A percentile compares a stretch with the other conserved stretches of the same genome.
Conservation (phyloP, 371 early-diverging fungal species). For the Lichtheimia ramosa region DNA sequence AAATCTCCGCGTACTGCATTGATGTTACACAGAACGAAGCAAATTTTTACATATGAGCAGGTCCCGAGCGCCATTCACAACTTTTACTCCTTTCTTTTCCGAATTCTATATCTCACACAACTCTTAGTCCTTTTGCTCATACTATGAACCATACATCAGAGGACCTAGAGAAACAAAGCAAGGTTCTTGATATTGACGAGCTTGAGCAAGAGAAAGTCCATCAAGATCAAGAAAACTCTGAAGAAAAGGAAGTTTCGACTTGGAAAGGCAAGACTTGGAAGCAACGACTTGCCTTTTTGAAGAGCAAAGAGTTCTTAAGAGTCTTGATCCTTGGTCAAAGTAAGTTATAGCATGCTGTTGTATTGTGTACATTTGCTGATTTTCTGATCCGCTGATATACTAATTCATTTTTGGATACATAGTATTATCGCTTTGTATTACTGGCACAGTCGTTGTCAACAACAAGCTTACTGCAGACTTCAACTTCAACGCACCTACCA, state of each 20-base stretch:
- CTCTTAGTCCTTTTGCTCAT: no score
- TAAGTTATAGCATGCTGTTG: conserved; percentile 4
- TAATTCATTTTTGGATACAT: no score
- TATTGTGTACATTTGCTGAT: no score
- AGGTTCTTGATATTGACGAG: no score
- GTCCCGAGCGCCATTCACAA: no score
- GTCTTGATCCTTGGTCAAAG: conserved; percentile 34
- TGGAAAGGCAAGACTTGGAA: conserved; percentile 21
- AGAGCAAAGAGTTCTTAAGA: conserved; percentile 23
- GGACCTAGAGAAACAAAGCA: background rate
- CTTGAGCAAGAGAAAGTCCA: no score
- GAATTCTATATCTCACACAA: no score
- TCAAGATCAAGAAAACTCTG: background rate
- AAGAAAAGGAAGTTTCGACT: background rate
- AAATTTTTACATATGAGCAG: no score
- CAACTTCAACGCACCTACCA: conserved; percentile 61
- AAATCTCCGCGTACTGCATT: no score
- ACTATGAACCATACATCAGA: no score
- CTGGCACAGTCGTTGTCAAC: conserved; percentile 63
- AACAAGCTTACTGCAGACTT: conserved; percentile 49
- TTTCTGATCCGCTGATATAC: conserved; percentile 1
- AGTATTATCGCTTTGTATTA: conserved; percentile 71
- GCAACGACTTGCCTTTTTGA: conserved; percentile 22
- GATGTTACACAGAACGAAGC: no score
- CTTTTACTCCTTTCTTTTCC: no score